A percentile compares a stretch with the other conserved stretches of the same genome.
These are phyloP conservation scores for Penicillium sp. DNA, from an alignment of 2,329 filamentous ascomycete species.

Conservation along the genomic window DNA sequence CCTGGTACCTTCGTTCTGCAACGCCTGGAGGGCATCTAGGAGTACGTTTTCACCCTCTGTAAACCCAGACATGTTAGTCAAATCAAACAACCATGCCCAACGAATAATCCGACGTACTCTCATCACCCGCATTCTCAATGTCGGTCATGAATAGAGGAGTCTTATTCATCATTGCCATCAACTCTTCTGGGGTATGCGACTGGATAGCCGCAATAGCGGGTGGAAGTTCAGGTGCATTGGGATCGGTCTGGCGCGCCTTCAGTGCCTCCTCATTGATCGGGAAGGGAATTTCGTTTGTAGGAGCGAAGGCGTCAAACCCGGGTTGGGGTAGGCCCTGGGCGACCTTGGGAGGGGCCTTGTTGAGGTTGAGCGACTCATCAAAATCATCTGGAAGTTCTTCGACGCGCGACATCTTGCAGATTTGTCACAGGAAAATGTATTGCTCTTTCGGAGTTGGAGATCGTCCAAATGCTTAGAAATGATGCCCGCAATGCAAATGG, in stretches of 20 bases:
- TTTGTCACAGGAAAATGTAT: background rate
- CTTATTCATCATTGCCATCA: slow-evolving; percentile 64
- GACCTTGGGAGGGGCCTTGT: slow-evolving; percentile 29
- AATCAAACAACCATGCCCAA: background rate
- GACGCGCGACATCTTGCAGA: slow-evolving; percentile 49
- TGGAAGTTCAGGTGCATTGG: slow-evolving; percentile 49
- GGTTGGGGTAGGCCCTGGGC: slow-evolving; percentile 19
- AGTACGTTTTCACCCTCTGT: slow-evolving; percentile 70
- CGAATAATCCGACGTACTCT: slow-evolving; percentile 39
- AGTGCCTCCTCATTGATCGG: slow-evolving; percentile 39
- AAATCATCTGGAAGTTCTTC: slow-evolving; percentile 53
- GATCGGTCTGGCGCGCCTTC: slow-evolving; percentile 31
- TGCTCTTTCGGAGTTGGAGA: background rate
- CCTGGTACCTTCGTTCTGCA: slow-evolving; percentile 89
- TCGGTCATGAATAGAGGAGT: slow-evolving; percentile 94
- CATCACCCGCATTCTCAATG: slow-evolving; percentile 62
- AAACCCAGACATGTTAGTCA: slow-evolving; percentile 1
- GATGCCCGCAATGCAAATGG: slow-evolving; percentile 24
- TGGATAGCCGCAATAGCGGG: slow-evolving; percentile 58
- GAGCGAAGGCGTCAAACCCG: slow-evolving; percentile 21
- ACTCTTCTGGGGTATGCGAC: slow-evolving; percentile 57
- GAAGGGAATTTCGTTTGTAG: slow-evolving; percentile 37
- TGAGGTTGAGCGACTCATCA: slow-evolving; percentile 47
- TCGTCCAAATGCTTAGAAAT: slow-evolving; percentile 8
- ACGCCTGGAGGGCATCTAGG: slow-evolving; percentile 80